These are phyloP conservation scores for Clitopilus passeckerianus DNA, from an alignment of 768 basidiomycete species.

Conservation along the genomic window DNA sequence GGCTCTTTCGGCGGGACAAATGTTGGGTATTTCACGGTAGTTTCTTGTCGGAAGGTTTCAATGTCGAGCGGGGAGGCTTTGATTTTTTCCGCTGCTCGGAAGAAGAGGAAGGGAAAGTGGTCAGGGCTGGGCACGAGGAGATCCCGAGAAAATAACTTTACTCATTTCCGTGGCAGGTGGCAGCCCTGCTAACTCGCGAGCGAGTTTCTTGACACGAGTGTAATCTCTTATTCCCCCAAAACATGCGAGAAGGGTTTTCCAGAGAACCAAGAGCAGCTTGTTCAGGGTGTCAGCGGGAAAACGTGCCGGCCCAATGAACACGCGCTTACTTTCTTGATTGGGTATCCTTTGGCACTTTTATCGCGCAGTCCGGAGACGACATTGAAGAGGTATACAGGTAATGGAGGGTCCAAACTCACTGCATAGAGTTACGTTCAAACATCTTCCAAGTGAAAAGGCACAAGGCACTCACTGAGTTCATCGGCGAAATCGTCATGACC, in stretches of 20 bases:
- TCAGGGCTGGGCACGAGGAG: neutral
- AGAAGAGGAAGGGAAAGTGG: constrained; percentile 4
- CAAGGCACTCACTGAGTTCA: constrained; percentile 75
- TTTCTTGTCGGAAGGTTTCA: constrained; percentile 85
- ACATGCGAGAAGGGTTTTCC: constrained; percentile 91
- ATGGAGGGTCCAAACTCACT: constrained; percentile 95
- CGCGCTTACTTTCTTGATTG: constrained; percentile 83
- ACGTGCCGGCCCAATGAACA: constrained; percentile 8
- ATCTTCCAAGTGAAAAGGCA: neutral
- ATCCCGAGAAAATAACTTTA: constrained; percentile 9
- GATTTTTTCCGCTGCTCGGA: constrained; percentile 51
- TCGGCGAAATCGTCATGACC: constrained; percentile 94
- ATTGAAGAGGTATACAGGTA: constrained; percentile 89
- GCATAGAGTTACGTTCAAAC: constrained; percentile 5
- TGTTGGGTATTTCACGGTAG: constrained; percentile 93
- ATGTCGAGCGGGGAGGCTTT: constrained; percentile 93
- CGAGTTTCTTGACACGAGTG: constrained; percentile 73
- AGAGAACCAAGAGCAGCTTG: constrained; percentile 87
- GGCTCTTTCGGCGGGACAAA: constrained; percentile 62
- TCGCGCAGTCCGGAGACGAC: constrained; percentile 88
- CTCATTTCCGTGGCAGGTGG: constrained; percentile 47
- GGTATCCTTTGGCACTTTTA: constrained; percentile 92
- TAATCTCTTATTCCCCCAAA: constrained; percentile 91
- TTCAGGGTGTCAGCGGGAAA: constrained; percentile 3
- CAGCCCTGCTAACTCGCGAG: constrained; percentile 81